Percentiles rank a stretch among this genome's conserved stretches.
Evolutionary conservation across 2,329 filamentous ascomycete genomes (phyloP).

Genomic region (Juglanconis sp.): DNA sequence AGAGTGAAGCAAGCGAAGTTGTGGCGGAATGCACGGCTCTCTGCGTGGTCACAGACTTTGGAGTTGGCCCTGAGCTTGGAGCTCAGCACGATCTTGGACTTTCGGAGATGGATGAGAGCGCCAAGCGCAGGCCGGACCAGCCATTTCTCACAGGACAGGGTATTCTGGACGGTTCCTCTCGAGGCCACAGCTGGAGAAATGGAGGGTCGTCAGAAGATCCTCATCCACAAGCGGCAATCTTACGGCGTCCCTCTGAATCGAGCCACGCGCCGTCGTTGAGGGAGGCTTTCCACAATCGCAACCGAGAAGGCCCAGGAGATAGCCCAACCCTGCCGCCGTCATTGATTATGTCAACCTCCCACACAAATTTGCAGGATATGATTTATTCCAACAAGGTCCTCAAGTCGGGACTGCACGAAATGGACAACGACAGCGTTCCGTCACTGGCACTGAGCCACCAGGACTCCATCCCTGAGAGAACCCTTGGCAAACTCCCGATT

Average conservation of each 20-base stretch:
- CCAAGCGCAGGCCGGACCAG: slow-evolving; percentile 30
- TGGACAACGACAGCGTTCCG: slow-evolving; percentile 56
- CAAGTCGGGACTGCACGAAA: slow-evolving; percentile 53
- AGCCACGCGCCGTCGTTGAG: slow-evolving; percentile 46
- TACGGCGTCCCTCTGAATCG: slow-evolving; percentile 47
- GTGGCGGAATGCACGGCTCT: slow-evolving; percentile 75
- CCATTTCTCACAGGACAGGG: slow-evolving; percentile 37
- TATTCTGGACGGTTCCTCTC: slow-evolving; percentile 15
- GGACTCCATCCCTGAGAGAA: slow-evolving; percentile 42
- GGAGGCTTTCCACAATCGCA: slow-evolving; percentile 42
- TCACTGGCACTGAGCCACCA: slow-evolving; percentile 52
- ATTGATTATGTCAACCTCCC: slow-evolving; percentile 44
- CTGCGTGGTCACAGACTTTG: slow-evolving; percentile 36
- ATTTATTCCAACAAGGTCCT: slow-evolving; percentile 57
- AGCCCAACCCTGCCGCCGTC: slow-evolving; percentile 62
- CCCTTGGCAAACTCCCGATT: slow-evolving; percentile 26
- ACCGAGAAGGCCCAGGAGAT: slow-evolving; percentile 43
- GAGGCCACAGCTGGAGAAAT: slow-evolving; percentile 40
- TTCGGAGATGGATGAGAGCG: slow-evolving; percentile 9
- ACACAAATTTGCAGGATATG: slow-evolving; percentile 58
- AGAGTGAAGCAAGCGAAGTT: slow-evolving; percentile 75
- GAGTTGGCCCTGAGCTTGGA: slow-evolving; percentile 17
- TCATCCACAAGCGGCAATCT: slow-evolving; percentile 40
- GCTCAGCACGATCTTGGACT: slow-evolving; percentile 10
- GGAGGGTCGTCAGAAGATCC: slow-evolving; percentile 8